These are phyloP conservation scores for Scedosporium dehoogii DNA, from an alignment of 2,329 filamentous ascomycete species.

Conservation along the genomic window DNA sequence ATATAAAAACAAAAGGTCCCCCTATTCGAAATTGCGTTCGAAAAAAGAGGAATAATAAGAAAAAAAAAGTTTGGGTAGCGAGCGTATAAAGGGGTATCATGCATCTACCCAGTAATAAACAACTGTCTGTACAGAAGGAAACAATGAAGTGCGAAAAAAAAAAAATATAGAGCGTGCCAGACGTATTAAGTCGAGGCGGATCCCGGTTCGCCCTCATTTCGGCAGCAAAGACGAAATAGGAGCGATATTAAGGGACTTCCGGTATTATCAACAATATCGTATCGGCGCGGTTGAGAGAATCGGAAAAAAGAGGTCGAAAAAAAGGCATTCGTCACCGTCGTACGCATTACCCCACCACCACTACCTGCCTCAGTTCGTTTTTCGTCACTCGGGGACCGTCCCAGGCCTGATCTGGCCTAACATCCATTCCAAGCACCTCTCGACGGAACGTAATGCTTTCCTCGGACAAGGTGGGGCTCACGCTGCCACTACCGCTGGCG, in stretches of 20 bases:
- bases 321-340: neutral
- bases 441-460: slow-evolving; percentile 22
- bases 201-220: neutral
- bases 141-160: neutral
- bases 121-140: neutral
- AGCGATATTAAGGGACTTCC: neutral
- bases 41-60: neutral
- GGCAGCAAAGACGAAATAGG: neutral
- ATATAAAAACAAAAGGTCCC: neutral
- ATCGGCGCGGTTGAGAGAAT: neutral
- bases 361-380: slow-evolving; percentile 35
- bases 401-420: slow-evolving; percentile 29
- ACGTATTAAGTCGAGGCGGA: neutral
- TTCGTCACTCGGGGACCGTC: slow-evolving; percentile 27
- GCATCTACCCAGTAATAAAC: neutral
- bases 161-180: neutral
- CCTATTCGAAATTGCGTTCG: neutral
- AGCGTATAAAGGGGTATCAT: slow-evolving; percentile 2
- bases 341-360: slow-evolving; percentile 26
- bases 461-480: slow-evolving; percentile 39
- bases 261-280: neutral
- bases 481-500: slow-evolving; percentile 36
- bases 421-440: slow-evolving; percentile 17
- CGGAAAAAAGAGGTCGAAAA: neutral
- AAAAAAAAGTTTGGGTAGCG: neutral